Percentiles rank a stretch among this genome's conserved stretches.
Conservation (phyloP, 2,329 filamentous ascomycete genomes). For the Stagonosporopsis rhizophila region DNA sequence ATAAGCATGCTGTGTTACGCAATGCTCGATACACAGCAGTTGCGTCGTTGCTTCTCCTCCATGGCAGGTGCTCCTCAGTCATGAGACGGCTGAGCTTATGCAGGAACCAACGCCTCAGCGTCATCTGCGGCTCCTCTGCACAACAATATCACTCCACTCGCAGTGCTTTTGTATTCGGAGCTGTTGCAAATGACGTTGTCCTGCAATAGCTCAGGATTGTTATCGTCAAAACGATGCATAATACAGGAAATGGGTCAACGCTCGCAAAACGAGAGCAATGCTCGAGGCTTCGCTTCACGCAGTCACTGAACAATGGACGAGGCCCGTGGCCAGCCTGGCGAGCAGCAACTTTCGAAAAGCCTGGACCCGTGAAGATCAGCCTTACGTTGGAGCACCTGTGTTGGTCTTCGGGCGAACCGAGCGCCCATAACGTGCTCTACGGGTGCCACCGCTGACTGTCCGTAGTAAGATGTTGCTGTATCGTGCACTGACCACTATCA, state of each 20-base stretch:
- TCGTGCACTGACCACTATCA: too few relatives aligned
- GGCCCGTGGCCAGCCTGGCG: too few relatives aligned
- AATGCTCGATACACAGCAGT: neutral
- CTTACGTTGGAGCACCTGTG: too few relatives aligned
- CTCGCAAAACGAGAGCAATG: too few relatives aligned
- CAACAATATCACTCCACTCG: neutral
- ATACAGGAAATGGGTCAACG: too few relatives aligned
- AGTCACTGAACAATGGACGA: neutral
- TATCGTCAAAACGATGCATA: too few relatives aligned
- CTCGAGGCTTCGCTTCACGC: neutral
- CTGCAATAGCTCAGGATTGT: too few relatives aligned
- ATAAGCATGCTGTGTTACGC: neutral
- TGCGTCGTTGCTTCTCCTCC: neutral
- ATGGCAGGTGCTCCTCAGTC: neutral
- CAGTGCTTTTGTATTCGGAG: neutral
- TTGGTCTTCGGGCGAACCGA: neutral
- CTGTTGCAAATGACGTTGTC: too few relatives aligned
- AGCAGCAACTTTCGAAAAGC: neutral
- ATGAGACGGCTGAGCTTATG: conserved; percentile 2
- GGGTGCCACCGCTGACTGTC: too few relatives aligned
- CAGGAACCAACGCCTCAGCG: conserved; percentile 4
- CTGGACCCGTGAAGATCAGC: too few relatives aligned
- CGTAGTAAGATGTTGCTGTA: too few relatives aligned
- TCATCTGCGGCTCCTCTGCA: neutral
- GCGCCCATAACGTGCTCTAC: neutral